Base-by-base conservation (phyloP, 192 early-diverging fungal species). In the Rhizophlyctis rosea region DNA sequence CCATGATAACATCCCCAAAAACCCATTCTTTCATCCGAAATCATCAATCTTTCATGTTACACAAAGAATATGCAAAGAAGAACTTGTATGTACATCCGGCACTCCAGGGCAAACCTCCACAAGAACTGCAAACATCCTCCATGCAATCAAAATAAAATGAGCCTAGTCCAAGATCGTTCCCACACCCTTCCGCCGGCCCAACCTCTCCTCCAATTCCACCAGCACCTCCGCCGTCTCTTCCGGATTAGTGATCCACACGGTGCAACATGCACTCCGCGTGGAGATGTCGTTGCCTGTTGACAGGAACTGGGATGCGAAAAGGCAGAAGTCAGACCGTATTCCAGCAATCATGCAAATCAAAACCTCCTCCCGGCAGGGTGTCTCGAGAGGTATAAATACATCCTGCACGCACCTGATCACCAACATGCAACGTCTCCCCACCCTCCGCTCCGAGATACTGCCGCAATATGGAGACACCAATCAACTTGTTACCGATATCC, bases 401-500 rank as follows among this genome's bases (percentile, higher is more conserved):
- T n/a, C 30, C 4, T 29, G 0, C 28, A 30, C 9, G 21, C 60
- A 81, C 80, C 74, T 91, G 92, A 72, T 95, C 93, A 34, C 91
- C 92, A 27, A 94, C 89, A 59, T 96, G 93, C 54, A 96, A 68
- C 0, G 90, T 91, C 25, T 82, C 78, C 13, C 68, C 65, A 3
- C 86, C 76, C 2, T 67, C 67, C 30, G 85, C 75, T 4, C 77
- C 79, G 1, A 94, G 75, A 51, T 81, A 80, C 2, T 81, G 67
- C 67, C 87, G 88, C 55, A 96, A 69, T 14, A 96, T 84, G 55
- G 84, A 77, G 2, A 96, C 93, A 63, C 92, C 93, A 59, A 96
- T 92, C 13, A 94, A 75, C 73, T 96, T 96, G 79, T 93, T 96
- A 29, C 93, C 93, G 62, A 96, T 89, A 54, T 96, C 93, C 5